Percentiles rank a stretch among this genome's conserved stretches.
These are phyloP conservation scores for Jackrogersella minutella DNA, from an alignment of 495 filamentous ascomycete genomes.

Conservation along the genomic window DNA sequence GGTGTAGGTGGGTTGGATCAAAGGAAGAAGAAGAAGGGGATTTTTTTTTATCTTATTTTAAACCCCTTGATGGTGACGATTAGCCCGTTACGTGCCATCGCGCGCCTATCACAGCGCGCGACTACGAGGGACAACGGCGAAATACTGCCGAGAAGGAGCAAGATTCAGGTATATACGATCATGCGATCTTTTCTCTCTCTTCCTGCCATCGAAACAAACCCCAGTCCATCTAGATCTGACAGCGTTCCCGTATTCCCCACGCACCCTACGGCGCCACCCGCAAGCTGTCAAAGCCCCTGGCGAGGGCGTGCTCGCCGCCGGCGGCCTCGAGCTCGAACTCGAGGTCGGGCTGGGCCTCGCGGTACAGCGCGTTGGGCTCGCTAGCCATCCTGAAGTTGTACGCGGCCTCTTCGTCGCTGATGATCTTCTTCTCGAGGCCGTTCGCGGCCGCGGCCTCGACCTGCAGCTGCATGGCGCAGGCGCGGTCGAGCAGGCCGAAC, in stretches of 20 bases:
- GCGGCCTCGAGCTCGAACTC: conserved; percentile 54
- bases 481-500: conserved; percentile 60
- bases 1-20: not conserved
- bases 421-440: conserved; percentile 51
- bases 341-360: conserved; percentile 57
- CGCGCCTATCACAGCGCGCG: conserved; percentile 17
- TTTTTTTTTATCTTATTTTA: not conserved
- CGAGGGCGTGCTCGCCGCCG: conserved; percentile 51
- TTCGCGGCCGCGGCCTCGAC: conserved; percentile 59
- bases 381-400: conserved; percentile 63
- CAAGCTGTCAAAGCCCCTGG: conserved; percentile 50
- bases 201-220: no score
- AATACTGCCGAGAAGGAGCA: not conserved
- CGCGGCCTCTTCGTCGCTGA: conserved; percentile 60
- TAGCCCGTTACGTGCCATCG: not conserved
- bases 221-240: no score
- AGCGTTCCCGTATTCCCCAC: no score
- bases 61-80: no score
- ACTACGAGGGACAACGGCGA: not conserved
- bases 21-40: no score
- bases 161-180: not conserved
- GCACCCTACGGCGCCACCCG: conserved; percentile 17
- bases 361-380: conserved; percentile 53
- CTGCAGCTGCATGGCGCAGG: conserved; percentile 59
- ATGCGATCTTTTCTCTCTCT: not conserved